These are phyloP conservation scores for Fomitopsis schrenkii DNA, from an alignment of 1,284 basidiomycete species.

Conservation along the genomic window DNA sequence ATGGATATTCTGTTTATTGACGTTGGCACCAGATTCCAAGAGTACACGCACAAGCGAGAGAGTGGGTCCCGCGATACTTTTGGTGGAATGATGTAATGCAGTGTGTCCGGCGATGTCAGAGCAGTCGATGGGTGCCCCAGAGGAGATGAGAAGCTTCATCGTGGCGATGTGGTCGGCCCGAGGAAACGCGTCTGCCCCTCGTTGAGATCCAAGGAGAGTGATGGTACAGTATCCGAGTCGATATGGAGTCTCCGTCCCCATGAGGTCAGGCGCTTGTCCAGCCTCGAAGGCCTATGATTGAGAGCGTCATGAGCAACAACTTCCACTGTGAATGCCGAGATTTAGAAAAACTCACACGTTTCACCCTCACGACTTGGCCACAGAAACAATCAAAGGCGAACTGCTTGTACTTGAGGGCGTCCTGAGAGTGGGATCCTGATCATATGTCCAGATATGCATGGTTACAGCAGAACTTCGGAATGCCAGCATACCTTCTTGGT, in stretches of 20 bases:
- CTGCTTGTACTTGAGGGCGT: slow-evolving; percentile 28
- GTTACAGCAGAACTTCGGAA: not conserved
- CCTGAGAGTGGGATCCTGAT: slow-evolving; percentile 24
- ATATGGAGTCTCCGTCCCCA: slow-evolving; percentile 41
- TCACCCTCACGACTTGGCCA: slow-evolving; percentile 30
- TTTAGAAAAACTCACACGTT: slow-evolving; percentile 20
- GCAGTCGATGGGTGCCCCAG: slow-evolving; percentile 38
- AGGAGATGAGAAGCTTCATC: slow-evolving; percentile 38
- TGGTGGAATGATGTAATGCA: slow-evolving; percentile 43
- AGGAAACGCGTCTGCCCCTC: slow-evolving; percentile 15
- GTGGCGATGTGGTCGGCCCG: slow-evolving; percentile 29
- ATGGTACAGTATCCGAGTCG: slow-evolving; percentile 43
- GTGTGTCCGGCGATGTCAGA: slow-evolving; percentile 46
- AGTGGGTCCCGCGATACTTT: slow-evolving; percentile 15
- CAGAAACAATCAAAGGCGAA: slow-evolving; percentile 36
- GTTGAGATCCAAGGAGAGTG: slow-evolving; percentile 41
- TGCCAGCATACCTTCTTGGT: slow-evolving; percentile 27
- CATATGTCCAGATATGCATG: not conserved
- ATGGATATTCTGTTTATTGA: slow-evolving; percentile 35
- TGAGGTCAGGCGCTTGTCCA: slow-evolving; percentile 38
- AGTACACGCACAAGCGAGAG: slow-evolving; percentile 33
- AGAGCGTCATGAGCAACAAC: not conserved
- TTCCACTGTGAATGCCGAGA: not conserved
- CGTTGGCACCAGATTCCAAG: slow-evolving; percentile 40
- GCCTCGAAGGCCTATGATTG: slow-evolving; percentile 32